These are phyloP conservation scores for Lyophyllum semitale DNA, from an alignment of 768 basidiomycete species.

Conservation along the genomic window DNA sequence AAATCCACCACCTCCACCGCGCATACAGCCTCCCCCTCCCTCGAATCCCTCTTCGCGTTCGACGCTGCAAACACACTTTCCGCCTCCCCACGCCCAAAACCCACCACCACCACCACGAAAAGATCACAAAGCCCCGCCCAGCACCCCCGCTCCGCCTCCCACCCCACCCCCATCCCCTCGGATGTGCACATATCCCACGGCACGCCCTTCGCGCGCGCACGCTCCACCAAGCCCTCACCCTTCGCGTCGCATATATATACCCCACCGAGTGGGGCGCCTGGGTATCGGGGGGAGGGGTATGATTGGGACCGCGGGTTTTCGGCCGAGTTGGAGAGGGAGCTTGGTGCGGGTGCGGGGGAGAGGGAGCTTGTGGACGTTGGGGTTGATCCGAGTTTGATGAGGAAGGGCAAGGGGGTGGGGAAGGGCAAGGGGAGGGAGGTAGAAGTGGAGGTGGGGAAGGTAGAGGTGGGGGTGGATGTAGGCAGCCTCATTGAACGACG, in stretches of 20 bases:
- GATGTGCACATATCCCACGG: conserved; percentile 36
- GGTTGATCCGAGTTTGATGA: conserved; percentile 11
- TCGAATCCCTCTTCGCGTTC: conserved; percentile 20
- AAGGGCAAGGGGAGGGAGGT: background rate
- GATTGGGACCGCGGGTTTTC: conserved; percentile 73
- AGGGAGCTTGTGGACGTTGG: conserved; percentile 20
- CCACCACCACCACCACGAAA: background rate
- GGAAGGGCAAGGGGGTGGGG: conserved; percentile 8
- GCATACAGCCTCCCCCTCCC: conserved; percentile 6
- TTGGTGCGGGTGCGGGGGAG: conserved; percentile 15
- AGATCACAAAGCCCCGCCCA: conserved; percentile 11
- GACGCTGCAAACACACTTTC: conserved; percentile 4
- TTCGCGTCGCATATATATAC: conserved; percentile 40
- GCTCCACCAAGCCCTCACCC: conserved; percentile 33
- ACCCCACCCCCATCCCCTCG: conserved; percentile 9
- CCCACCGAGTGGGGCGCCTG: conserved; percentile 50
- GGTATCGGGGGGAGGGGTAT: conserved; percentile 64
- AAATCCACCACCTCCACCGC: conserved; percentile 6
- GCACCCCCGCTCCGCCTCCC: conserved; percentile 4
- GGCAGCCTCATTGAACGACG: conserved; percentile 54
- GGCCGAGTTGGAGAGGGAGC: conserved; percentile 44
- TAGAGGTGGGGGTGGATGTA: no score
- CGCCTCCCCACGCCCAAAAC: no score
- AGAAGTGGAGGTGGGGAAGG: no score
- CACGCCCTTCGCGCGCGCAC: conserved; percentile 50